A percentile compares a stretch with the other conserved stretches of the same genome.
These are phyloP conservation scores for Dryas integrifolia DNA, from an alignment of 331 rosid species.

Conservation along the genomic window DNA sequence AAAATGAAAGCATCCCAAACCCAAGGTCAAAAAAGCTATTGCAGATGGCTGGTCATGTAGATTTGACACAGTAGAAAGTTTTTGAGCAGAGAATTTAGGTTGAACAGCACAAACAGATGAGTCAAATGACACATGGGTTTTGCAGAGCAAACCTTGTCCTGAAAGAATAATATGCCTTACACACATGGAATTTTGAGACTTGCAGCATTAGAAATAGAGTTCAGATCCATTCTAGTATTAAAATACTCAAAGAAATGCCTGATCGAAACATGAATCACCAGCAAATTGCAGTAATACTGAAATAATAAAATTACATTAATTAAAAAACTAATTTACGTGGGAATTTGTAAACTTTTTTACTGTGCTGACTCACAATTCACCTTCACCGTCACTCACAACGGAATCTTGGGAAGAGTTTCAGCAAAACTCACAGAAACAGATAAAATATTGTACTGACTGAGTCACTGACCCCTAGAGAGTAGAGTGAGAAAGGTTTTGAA, in stretches of 20 bases:
- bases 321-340: conserved; percentile 30
- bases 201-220: conserved; percentile 44
- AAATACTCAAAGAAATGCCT: conserved; percentile 33
- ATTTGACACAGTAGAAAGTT: too few relatives aligned
- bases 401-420: conserved; percentile 45
- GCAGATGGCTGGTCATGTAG: not conserved
- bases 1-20: conserved; percentile 7
- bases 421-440: conserved; percentile 11
- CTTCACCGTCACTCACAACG: conserved; percentile 31
- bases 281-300: conserved; percentile 23
- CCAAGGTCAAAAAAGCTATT: not conserved
- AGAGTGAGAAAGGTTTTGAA: not conserved
- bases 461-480: not conserved
- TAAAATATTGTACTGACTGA: conserved; percentile 7
- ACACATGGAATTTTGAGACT: conserved; percentile 58
- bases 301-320: not conserved
- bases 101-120: not conserved
- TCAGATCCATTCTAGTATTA: conserved; percentile 51
- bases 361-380: conserved; percentile 23
- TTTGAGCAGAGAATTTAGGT: conserved; percentile 17
- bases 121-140: conserved; percentile 29
- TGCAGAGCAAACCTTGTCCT: conserved; percentile 26
- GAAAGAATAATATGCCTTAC: conserved; percentile 35
- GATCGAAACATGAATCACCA: conserved; percentile 34
- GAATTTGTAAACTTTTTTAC: conserved; percentile 39